Conservation (phyloP, 2,329 filamentous ascomycete genomes). For the Beauveria medogensis region DNA sequence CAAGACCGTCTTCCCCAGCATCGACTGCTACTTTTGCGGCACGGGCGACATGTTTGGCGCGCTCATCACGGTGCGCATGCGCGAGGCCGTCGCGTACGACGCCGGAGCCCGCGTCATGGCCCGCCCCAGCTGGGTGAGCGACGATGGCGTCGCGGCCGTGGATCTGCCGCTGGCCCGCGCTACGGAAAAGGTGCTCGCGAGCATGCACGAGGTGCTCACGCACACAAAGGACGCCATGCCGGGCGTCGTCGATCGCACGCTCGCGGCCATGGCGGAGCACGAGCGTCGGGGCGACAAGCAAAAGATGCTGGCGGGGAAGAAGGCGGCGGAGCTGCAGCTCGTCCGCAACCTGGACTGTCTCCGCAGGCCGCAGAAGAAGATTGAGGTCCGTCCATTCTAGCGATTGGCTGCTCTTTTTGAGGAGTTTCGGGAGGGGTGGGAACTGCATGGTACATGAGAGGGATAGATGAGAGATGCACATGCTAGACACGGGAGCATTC, state of each 20-base stretch:
- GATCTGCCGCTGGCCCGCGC: conserved; percentile 79
- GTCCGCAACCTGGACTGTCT: conserved; percentile 67
- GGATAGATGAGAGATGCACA: not conserved
- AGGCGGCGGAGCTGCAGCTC: conserved; percentile 81
- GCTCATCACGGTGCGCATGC: conserved; percentile 76
- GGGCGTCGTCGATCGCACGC: conserved; percentile 36
- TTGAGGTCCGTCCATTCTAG: conserved; percentile 44
- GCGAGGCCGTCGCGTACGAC: conserved; percentile 60
- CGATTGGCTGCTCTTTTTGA: not conserved
- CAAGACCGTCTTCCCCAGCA: conserved; percentile 74
- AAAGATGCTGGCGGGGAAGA: conserved; percentile 59
- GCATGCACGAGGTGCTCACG: conserved; percentile 79
- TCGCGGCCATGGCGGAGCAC: conserved; percentile 34
- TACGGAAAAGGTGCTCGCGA: conserved; percentile 78
- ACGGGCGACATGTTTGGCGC: conserved; percentile 99
- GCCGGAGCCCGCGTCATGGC: conserved; percentile 37
- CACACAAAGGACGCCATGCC: conserved; percentile 60
- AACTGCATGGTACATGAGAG: not conserved
- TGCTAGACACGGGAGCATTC: not conserved
- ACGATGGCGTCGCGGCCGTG: conserved; percentile 58
- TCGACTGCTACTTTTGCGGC: conserved; percentile 91
- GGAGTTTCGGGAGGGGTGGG: not conserved
- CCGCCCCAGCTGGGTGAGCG: conserved; percentile 64
- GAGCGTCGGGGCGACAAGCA: conserved; percentile 45
- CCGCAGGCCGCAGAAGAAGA: conserved; percentile 54